Evolutionary conservation across 768 basidiomycete species (phyloP).

Genomic region (Rhizopogon rudus): DNA sequence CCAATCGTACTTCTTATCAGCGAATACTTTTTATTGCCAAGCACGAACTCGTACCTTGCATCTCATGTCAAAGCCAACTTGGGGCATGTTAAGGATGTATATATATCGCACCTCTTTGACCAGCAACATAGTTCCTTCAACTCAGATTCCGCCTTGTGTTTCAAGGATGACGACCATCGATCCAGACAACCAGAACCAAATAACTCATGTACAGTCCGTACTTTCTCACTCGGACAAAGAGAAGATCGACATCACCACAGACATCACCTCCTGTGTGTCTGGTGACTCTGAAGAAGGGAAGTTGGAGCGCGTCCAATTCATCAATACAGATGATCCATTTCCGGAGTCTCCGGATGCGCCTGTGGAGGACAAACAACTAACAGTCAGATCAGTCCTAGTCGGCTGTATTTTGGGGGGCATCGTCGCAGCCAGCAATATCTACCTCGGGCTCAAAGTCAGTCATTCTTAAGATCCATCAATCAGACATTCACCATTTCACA

Average conservation of each 20-base stretch:
- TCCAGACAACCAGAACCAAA: background rate
- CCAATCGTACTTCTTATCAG: background rate
- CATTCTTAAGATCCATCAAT: background rate
- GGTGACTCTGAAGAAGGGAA: background rate
- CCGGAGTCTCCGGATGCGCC: slow-evolving; percentile 41
- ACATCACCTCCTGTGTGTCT: background rate
- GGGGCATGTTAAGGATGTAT: background rate
- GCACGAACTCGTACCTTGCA: background rate
- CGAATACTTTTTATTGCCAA: background rate
- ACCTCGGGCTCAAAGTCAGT: slow-evolving; percentile 49
- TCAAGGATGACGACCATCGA: background rate
- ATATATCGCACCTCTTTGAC: background rate
- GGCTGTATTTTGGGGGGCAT: slow-evolving; percentile 46
- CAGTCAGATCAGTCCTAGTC: slow-evolving; percentile 39
- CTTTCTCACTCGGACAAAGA: background rate
- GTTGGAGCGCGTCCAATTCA: background rate
- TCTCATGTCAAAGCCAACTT: background rate
- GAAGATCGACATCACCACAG: background rate
- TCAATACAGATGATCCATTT: slow-evolving; percentile 34
- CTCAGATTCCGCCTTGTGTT: background rate
- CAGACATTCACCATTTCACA: background rate
- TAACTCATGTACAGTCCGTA: background rate
- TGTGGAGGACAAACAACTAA: slow-evolving; percentile 46
- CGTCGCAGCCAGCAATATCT: slow-evolving; percentile 58
- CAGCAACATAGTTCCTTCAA: background rate